Evolutionary conservation across 371 early-diverging fungal species (phyloP).

Genomic region (Mucor velutinosus): DNA sequence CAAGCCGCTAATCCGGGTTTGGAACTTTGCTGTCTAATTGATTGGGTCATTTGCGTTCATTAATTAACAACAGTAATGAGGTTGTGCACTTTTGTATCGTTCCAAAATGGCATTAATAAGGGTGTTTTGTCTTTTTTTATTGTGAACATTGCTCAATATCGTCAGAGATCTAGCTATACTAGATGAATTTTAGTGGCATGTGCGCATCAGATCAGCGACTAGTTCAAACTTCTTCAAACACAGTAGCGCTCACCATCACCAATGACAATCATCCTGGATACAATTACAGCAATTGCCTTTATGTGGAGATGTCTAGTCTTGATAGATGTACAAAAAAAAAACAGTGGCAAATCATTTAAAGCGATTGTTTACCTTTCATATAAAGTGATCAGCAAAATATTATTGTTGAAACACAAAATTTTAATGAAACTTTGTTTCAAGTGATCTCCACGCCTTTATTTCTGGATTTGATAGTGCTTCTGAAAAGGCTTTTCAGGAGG

Average conservation of each 20-base stretch:
- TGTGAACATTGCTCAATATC: not conserved
- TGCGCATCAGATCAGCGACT: not conserved
- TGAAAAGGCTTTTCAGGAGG: not conserved
- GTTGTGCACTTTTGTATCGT: not conserved
- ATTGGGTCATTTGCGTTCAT: not conserved
- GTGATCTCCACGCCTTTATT: not conserved
- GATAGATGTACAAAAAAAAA: not conserved
- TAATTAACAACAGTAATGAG: not conserved
- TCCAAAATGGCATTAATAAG: not conserved
- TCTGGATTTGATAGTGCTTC: not conserved
- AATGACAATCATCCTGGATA: not conserved
- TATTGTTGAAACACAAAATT: not conserved
- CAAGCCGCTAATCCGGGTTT: not conserved
- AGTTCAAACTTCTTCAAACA: not conserved
- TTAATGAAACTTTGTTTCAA: not conserved
- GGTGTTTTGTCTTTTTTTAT: not conserved
- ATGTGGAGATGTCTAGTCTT: not conserved
- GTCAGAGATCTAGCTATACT: not conserved
- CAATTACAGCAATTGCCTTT: not conserved
- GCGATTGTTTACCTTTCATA: not conserved
- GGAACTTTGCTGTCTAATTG: not conserved
- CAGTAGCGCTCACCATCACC: not conserved
- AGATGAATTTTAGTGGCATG: not conserved
- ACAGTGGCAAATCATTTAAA: not conserved
- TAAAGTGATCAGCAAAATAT: constrained; percentile 1